Evolutionary conservation across 2,329 filamentous ascomycete species (phyloP).

Genomic region (Endocalyx cinctus): DNA sequence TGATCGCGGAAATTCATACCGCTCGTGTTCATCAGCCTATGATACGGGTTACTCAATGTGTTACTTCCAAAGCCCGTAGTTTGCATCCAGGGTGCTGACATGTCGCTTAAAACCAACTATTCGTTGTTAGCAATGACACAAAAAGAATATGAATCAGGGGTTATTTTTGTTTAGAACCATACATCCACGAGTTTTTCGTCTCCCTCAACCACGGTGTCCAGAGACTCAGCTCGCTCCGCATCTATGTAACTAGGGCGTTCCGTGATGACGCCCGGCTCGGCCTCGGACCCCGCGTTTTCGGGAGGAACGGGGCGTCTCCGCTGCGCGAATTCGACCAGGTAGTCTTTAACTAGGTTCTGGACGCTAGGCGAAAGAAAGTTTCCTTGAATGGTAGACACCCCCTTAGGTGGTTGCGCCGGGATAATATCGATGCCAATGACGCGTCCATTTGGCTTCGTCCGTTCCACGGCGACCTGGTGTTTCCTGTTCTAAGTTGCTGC

Average conservation of each 20-base stretch:
- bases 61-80: constrained; percentile 73
- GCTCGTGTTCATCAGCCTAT: constrained; percentile 99
- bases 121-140: constrained; percentile 8
- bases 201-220: constrained; percentile 24
- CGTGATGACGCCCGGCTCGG: constrained; percentile 21
- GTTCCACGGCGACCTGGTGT: constrained; percentile 70
- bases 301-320: no score
- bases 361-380: constrained; percentile 77
- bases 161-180: no score
- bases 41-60: constrained; percentile 91
- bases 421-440: constrained; percentile 93
- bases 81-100: constrained; percentile 95
- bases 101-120: constrained; percentile 90
- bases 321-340: constrained; percentile 53
- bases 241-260: constrained; percentile 61
- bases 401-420: constrained; percentile 82
- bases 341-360: constrained; percentile 71
- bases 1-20: constrained; percentile 84
- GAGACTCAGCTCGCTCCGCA: constrained; percentile 46
- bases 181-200: constrained; percentile 67
- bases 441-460: constrained; percentile 69
- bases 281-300: no score
- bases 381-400: constrained; percentile 92
- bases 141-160: background rate
- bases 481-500: background rate